Evolutionary conservation across 352 stramenopile species (phyloP).

Genomic region (Phytophthora brassicae): DNA sequence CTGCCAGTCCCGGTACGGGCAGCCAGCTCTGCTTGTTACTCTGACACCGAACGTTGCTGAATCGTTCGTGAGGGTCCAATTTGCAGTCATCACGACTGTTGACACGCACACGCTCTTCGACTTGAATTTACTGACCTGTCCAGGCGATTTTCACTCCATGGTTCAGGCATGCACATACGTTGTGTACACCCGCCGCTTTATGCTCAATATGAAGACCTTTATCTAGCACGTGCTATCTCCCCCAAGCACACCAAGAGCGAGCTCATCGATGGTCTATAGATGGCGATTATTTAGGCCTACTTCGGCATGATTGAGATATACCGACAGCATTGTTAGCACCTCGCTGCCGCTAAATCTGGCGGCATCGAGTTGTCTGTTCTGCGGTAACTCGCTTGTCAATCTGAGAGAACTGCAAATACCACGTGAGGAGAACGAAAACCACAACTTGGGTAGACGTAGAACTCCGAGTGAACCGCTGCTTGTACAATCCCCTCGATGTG

Average conservation of each 20-base stretch:
- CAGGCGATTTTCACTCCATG: too few relatives aligned
- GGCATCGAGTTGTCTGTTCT: too few relatives aligned
- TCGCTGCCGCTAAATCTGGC: background rate
- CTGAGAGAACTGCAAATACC: too few relatives aligned
- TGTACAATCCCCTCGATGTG: background rate
- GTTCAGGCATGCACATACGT: background rate
- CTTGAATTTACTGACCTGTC: too few relatives aligned
- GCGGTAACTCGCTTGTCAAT: too few relatives aligned
- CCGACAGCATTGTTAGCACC: slow-evolving; percentile 6
- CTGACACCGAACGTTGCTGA: background rate
- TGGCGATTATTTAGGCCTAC: background rate
- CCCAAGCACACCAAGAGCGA: background rate
- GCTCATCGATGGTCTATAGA: background rate
- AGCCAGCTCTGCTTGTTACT: background rate
- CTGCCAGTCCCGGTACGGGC: background rate
- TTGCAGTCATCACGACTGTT: background rate
- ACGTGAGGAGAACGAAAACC: background rate
- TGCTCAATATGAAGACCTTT: background rate
- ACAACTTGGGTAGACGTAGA: background rate
- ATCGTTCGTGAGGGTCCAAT: background rate
- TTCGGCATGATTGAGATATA: slow-evolving; percentile 14
- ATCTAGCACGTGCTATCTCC: background rate
- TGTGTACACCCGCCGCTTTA: background rate
- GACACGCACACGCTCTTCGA: background rate
- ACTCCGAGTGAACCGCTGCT: background rate